Evolutionary conservation across 2,329 filamentous ascomycete species (phyloP).

Genomic region (Apiospora pterosperma): DNA sequence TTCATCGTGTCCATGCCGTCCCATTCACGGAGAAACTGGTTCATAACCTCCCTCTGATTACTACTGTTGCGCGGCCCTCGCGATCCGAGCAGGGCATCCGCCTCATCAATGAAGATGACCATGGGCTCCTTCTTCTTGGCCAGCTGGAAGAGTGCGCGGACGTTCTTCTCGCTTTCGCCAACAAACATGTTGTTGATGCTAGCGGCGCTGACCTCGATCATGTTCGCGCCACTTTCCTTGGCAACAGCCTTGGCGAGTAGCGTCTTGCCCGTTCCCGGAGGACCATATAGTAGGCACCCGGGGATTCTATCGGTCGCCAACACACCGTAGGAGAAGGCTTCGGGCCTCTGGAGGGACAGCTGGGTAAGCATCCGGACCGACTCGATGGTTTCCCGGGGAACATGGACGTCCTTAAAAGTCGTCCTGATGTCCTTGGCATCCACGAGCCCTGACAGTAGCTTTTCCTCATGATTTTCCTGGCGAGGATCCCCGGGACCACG

Average conservation of each 20-base stretch:
- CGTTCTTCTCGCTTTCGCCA: conserved; percentile 94
- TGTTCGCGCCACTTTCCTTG: conserved; percentile 64
- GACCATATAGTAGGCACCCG: conserved; percentile 83
- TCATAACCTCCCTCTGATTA: conserved; percentile 84
- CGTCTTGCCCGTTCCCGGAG: conserved; percentile 76
- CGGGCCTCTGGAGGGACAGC: conserved; percentile 79
- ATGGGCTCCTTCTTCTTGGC: conserved; percentile 89
- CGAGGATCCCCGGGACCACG: conserved; percentile 30
- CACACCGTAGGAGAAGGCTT: conserved; percentile 95
- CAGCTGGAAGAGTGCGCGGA: conserved; percentile 84
- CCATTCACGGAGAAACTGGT: conserved; percentile 96
- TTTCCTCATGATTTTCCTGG: conserved; percentile 76
- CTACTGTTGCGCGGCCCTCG: conserved; percentile 64
- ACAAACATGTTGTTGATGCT: conserved; percentile 97
- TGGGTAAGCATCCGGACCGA: conserved; percentile 86
- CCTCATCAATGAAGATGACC: conserved; percentile 96
- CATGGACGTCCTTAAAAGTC: conserved; percentile 85
- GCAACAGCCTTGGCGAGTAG: conserved; percentile 67
- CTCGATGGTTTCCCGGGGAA: conserved; percentile 76
- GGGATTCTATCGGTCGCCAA: conserved; percentile 88
- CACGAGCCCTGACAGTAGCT: conserved; percentile 76
- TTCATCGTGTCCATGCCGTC: conserved; percentile 80
- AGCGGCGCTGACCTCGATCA: conserved; percentile 85
- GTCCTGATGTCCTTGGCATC: conserved; percentile 79
- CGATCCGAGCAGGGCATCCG: conserved; percentile 84